A percentile compares a stretch with the other conserved stretches of the same genome.
These are phyloP conservation scores for Evansstolkia leycettana DNA, from an alignment of 495 filamentous ascomycete species.

Conservation along the genomic window DNA sequence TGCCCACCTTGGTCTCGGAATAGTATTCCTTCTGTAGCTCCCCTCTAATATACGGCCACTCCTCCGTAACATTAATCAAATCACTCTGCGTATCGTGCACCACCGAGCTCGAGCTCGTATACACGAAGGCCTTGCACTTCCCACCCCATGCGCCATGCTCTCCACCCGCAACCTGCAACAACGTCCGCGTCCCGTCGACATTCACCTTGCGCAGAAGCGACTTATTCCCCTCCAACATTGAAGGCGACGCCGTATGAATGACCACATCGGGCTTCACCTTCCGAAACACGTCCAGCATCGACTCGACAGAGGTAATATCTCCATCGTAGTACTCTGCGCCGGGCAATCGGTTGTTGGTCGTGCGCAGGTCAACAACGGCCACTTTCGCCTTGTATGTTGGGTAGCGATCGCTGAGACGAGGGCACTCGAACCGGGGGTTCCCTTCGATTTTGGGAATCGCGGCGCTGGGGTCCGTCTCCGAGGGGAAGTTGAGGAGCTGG, in stretches of 20 bases:
- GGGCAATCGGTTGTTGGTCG: constrained; percentile 59
- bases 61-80: constrained; percentile 82
- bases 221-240: constrained; percentile 37
- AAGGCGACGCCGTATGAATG: constrained; percentile 86
- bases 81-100: constrained; percentile 71
- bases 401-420: constrained; percentile 26
- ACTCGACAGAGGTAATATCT: constrained; percentile 68
- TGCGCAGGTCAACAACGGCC: constrained; percentile 78
- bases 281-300: constrained; percentile 52
- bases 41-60: constrained; percentile 65
- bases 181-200: constrained; percentile 71
- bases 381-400: constrained; percentile 41
- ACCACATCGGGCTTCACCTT: constrained; percentile 73
- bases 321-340: constrained; percentile 69
- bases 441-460: constrained; percentile 26
- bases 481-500: constrained; percentile 41
- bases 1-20: constrained; percentile 65
- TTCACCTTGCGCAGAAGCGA: constrained; percentile 60
- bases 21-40: constrained; percentile 77
- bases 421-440: constrained; percentile 29
- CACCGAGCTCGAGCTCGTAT: constrained; percentile 84
- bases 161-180: constrained; percentile 65
- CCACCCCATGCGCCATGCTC: constrained; percentile 42
- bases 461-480: constrained; percentile 31
- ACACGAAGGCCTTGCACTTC: constrained; percentile 81